phyloP scores from a whole-genome alignment of 441 rosid species.

The Dalechampia spathulata region DNA sequence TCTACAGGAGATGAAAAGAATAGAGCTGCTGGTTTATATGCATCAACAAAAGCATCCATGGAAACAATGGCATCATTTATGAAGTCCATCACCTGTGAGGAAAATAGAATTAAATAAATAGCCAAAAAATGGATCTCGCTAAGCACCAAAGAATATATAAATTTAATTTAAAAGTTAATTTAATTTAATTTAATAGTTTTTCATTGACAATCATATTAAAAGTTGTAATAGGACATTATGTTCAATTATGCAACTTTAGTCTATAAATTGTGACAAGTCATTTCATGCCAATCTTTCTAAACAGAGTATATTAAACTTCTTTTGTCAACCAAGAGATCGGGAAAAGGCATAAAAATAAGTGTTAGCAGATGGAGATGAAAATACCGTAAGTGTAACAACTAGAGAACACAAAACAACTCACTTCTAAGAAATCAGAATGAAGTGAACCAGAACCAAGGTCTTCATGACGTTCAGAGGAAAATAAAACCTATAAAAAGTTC shows the following conservation, averaged over 20 bases:
- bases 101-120: background rate
- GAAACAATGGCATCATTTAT: constrained; percentile 92
- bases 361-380: background rate
- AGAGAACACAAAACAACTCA: constrained; percentile 22
- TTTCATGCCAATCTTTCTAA: background rate
- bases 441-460: constrained; percentile 37
- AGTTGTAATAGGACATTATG: constrained; percentile 4
- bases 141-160: background rate
- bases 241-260: constrained; percentile 3
- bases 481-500: constrained; percentile 36
- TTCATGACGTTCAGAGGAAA: constrained; percentile 39
- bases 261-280: background rate
- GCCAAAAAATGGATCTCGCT: background rate
- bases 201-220: too few relatives aligned
- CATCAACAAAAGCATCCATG: constrained; percentile 72
- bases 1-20: constrained; percentile 66
- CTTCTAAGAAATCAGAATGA: constrained; percentile 72
- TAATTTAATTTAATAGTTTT: too few relatives aligned
- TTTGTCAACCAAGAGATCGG: background rate
- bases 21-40: constrained; percentile 63
- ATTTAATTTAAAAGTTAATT: too few relatives aligned
- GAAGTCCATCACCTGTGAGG: constrained; percentile 85
- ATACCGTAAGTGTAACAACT: background rate
- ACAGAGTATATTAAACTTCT: background rate
- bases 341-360: background rate